Base-by-base conservation (phyloP, 345 rosid genomes). In the Barbarea vulgaris region DNA sequence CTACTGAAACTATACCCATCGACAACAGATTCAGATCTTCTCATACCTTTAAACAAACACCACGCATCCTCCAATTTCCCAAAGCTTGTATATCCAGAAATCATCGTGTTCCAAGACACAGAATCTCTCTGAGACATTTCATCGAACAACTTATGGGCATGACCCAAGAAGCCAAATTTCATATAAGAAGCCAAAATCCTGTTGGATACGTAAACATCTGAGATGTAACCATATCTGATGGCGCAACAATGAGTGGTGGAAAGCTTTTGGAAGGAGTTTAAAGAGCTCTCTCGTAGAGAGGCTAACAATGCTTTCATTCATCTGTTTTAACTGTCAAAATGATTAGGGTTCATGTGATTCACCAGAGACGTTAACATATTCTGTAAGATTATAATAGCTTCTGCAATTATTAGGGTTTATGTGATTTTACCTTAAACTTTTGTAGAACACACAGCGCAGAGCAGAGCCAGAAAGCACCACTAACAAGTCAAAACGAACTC, bases 51-150 rank as follows among this genome's bases (percentile, higher is more conserved):
- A 18, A 83, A 79, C 67, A 85, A 78, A 44, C 64, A 51, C 84
- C 72, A 86, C 3, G 88, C 86, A 21, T 62, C 57, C 14, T 60
- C 85, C 34, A 86, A 59, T n/a, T 79, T 42, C 31, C 85, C 89
- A 50, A 50, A 77, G 57, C 84, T 88, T 44, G 88, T 85, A 64
- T 75, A 78, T 11, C 91, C 95, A 36, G 90, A 63, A 17, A 91
- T 86, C 85, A 87, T 74, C 10, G 97, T 83, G 82, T 91, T 89
- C 96, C 95, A 89, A 33, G 93, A 80, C 27, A 87, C 88, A 0
- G 78, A 25, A 52, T 91, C 97, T 78, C 86, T 83, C 12, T 69
- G 73, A 50, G 70, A 44, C 83, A 91, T 84, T 83, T 83, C 93
- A 47, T 77, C 86, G 83, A 91, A 91, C 86, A 91, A 1, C 17